Conservation (phyloP, 2,329 filamentous ascomycete species). For the Phyllosticta citriasiana region DNA sequence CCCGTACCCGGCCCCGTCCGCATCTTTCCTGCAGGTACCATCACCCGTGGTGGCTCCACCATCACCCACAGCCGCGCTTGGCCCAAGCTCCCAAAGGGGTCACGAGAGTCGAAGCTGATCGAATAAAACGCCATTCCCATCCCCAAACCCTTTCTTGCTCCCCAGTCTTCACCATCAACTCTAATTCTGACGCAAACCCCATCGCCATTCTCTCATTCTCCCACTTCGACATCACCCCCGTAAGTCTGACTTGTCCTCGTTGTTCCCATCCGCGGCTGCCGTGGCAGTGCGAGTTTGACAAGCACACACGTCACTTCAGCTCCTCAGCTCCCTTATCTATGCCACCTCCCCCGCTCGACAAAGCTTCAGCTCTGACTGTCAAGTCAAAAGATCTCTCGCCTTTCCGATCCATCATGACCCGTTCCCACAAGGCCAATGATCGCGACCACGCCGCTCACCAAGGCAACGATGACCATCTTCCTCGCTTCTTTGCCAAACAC, state of each 20-base stretch:
- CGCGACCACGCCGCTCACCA: constrained; percentile 78
- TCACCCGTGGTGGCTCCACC: constrained; percentile 7
- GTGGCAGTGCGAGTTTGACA: constrained; percentile 9
- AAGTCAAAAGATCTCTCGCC: neutral
- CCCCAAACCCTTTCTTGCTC: constrained; percentile 1
- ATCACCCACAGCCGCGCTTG: constrained; percentile 6
- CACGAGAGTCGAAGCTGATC: constrained; percentile 12
- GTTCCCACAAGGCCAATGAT: constrained; percentile 87
- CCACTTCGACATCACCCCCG: neutral
- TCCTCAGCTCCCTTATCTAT: neutral
- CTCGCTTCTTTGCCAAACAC: constrained; percentile 86
- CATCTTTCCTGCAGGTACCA: constrained; percentile 9
- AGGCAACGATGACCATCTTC: constrained; percentile 63
- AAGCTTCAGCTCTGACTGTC: constrained; percentile 2
- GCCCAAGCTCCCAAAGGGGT: constrained; percentile 7
- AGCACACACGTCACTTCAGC: neutral
- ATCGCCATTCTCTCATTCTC: neutral
- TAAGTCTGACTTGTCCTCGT: neutral
- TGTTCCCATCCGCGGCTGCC: neutral
- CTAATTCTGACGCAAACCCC: neutral
- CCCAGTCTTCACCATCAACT: neutral
- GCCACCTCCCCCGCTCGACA: neutral
- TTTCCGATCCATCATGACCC: constrained; percentile 62
- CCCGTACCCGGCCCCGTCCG: neutral
- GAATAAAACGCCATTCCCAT: constrained; percentile 10